A percentile compares a stretch with the other conserved stretches of the same genome.
Conservation (phyloP, 1,139 yeast species). For the Lodderomyces metapsilosis region DNA sequence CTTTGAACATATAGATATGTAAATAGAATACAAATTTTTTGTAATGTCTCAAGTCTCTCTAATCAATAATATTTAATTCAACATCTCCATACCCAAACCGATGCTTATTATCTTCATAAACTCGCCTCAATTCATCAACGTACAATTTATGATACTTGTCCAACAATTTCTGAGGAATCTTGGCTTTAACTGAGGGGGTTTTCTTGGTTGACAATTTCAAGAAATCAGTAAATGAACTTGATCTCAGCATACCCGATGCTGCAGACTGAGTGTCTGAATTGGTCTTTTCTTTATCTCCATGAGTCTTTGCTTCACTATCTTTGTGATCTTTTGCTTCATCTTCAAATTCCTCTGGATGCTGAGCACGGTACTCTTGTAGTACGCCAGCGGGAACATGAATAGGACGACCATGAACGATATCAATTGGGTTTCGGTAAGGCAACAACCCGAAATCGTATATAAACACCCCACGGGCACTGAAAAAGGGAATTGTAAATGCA, state of each 20-base stretch:
- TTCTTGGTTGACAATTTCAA: conserved; percentile 17
- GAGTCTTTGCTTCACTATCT: neutral
- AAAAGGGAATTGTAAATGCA: conserved; percentile 87
- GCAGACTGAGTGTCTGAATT: neutral
- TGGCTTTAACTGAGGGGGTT: conserved; percentile 10
- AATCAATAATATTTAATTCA: conserved; percentile 48
- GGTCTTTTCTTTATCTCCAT: neutral
- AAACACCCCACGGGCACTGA: conserved; percentile 90
- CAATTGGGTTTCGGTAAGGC: conserved; percentile 80
- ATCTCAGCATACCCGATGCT: conserved; percentile 4
- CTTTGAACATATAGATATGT: no score
- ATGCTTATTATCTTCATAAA: conserved; percentile 70
- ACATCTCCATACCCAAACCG: conserved; percentile 54
- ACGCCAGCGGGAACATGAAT: conserved; percentile 58
- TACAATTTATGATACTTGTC: conserved; percentile 74
- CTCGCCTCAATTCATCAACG: conserved; percentile 59
- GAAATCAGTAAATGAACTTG: conserved; percentile 14
- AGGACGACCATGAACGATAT: conserved; percentile 81
- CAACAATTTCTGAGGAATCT: conserved; percentile 45
- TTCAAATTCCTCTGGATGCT: conserved; percentile 27
- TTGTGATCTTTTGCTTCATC: conserved; percentile 5
- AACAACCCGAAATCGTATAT: conserved; percentile 89
- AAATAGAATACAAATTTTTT: no score
- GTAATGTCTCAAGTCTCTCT: no score
- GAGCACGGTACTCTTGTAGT: conserved; percentile 29